Conservation (phyloP, 2,329 filamentous ascomycete genomes). For the Fusarium tjaetaba region DNA sequence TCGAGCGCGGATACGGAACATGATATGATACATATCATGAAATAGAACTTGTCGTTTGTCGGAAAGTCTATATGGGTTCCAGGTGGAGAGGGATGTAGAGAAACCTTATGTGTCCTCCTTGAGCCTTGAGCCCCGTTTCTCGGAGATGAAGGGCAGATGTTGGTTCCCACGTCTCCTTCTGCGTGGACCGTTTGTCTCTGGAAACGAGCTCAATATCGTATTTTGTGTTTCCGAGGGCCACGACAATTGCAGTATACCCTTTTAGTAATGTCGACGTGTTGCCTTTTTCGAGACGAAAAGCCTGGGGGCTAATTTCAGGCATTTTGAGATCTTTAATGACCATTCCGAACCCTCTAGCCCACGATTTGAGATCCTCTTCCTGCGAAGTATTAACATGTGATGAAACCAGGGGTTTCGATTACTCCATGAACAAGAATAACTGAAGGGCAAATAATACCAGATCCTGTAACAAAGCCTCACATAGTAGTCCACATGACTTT, state of each 20-base stretch:
- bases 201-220: conserved; percentile 41
- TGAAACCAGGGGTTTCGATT: neutral
- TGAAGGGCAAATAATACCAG: conserved; percentile 28
- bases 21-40: conserved; percentile 44
- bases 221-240: conserved; percentile 40
- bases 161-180: conserved; percentile 38
- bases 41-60: conserved; percentile 20
- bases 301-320: conserved; percentile 41
- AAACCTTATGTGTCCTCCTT: conserved; percentile 40
- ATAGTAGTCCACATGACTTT: conserved; percentile 38
- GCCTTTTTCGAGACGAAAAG: conserved; percentile 41
- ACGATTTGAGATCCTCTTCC: conserved; percentile 38
- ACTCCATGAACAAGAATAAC: conserved; percentile 4
- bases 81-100: conserved; percentile 41
- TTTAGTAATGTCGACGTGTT: conserved; percentile 42
- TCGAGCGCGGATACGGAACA: conserved; percentile 33
- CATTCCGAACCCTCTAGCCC: conserved; percentile 38
- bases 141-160: conserved; percentile 38
- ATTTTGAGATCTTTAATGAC: conserved; percentile 37
- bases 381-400: conserved; percentile 14
- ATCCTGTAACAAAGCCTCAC: conserved; percentile 35
- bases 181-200: conserved; percentile 34
- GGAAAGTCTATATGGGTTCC: conserved; percentile 31
- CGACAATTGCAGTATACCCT: conserved; percentile 40
- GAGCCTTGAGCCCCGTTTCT: conserved; percentile 40